These are phyloP conservation scores for Cicer chorassanicum DNA, from an alignment of 306 rosid genomes.

Conservation along the genomic window DNA sequence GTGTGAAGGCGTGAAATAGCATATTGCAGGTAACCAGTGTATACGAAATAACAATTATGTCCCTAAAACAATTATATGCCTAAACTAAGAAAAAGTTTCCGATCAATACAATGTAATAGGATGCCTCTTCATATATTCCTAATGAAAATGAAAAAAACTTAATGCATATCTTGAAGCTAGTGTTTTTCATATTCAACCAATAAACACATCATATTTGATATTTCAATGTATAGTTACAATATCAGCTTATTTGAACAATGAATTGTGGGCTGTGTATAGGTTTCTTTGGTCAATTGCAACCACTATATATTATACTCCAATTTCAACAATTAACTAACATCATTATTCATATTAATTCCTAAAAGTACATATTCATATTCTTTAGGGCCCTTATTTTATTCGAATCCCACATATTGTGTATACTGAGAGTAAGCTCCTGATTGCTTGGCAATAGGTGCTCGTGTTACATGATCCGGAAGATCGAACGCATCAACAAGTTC, in stretches of 20 bases:
- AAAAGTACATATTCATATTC: slow-evolving; percentile 11
- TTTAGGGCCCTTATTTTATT: slow-evolving; percentile 6
- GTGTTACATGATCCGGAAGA: slow-evolving; percentile 75
- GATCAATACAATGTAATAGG: too few species aligned
- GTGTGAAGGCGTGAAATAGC: too few species aligned
- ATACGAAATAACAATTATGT: neutral
- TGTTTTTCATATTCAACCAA: slow-evolving; percentile 23
- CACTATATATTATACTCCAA: slow-evolving; percentile 18
- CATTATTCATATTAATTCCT: neutral
- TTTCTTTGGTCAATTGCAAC: slow-evolving; percentile 4
- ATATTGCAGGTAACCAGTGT: neutral
- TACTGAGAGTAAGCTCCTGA: slow-evolving; percentile 86
- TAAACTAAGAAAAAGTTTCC: neutral
- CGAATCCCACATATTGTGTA: slow-evolving; percentile 77
- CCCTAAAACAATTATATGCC: neutral
- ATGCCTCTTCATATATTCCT: neutral
- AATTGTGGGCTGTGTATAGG: neutral
- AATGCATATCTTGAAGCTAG: neutral
- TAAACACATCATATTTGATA: neutral
- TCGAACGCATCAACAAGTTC: slow-evolving; percentile 89
- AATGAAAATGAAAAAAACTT: neutral
- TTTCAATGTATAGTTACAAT: neutral
- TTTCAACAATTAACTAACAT: slow-evolving; percentile 12
- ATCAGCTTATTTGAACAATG: neutral
- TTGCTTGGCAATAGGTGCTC: slow-evolving; percentile 91